Conservation (phyloP, 306 rosid species). For the Rosa multiflora region DNA sequence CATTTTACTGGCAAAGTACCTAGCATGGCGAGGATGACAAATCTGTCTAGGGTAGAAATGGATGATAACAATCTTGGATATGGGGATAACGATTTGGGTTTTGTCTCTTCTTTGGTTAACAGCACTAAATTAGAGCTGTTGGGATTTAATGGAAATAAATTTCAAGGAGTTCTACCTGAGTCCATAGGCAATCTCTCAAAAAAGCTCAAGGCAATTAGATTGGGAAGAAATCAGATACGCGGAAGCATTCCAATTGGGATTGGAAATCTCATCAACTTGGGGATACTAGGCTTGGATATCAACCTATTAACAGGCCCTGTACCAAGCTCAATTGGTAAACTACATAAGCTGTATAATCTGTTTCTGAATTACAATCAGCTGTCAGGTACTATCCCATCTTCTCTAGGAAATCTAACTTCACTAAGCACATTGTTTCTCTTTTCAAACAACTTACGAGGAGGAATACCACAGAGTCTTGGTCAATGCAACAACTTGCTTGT, state of each 20-base stretch:
- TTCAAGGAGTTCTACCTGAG: conserved; percentile 26
- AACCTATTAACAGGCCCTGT: conserved; percentile 26
- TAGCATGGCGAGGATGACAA: neutral
- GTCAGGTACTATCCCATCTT: conserved; percentile 27
- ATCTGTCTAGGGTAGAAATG: neutral
- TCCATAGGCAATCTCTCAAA: conserved; percentile 28
- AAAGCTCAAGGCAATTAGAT: neutral
- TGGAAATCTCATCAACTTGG: conserved; percentile 24
- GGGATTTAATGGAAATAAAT: conserved; percentile 11
- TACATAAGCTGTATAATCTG: neutral
- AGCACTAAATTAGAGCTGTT: conserved; percentile 8
- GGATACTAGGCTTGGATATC: neutral
- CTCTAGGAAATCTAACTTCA: conserved; percentile 24
- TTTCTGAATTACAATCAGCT: neutral
- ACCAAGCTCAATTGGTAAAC: conserved; percentile 24
- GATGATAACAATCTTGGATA: conserved; percentile 16
- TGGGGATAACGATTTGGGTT: conserved; percentile 18
- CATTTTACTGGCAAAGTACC: conserved; percentile 28
- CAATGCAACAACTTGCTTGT: neutral
- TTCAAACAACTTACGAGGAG: conserved; percentile 25
- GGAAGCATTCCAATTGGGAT: conserved; percentile 29
- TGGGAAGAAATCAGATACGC: conserved; percentile 17
- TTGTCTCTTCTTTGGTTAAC: conserved; percentile 25
- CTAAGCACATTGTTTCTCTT: neutral
- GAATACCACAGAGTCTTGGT: conserved; percentile 20